Evolutionary conservation across 2,329 filamentous ascomycete genomes (phyloP).

Genomic region (Cladosporium phlei): DNA sequence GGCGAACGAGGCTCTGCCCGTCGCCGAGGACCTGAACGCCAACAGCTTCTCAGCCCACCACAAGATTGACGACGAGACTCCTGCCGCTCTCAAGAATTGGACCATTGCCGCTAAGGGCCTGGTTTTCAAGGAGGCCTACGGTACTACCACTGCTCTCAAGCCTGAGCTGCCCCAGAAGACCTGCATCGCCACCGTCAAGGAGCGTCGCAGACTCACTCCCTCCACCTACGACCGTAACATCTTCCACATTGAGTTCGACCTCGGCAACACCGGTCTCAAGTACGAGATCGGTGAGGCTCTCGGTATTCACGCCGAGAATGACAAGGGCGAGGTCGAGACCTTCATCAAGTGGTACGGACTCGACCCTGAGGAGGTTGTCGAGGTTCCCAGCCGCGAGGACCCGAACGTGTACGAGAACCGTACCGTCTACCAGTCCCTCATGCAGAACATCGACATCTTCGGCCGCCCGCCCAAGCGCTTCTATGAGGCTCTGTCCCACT

Average conservation of each 20-base stretch:
- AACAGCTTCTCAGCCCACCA: constrained; percentile 81
- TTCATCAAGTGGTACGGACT: constrained; percentile 92
- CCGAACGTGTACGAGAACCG: constrained; percentile 70
- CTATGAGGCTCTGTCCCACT: constrained; percentile 87
- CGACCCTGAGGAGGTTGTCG: constrained; percentile 76
- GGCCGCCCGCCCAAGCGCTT: constrained; percentile 96
- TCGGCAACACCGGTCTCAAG: constrained; percentile 82
- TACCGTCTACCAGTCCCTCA: constrained; percentile 84
- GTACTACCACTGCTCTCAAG: constrained; percentile 66
- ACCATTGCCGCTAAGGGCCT: constrained; percentile 80
- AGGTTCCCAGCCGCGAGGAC: constrained; percentile 82
- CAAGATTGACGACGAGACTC: constrained; percentile 66
- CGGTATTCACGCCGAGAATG: constrained; percentile 93
- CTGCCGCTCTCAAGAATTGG: constrained; percentile 69
- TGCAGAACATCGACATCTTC: constrained; percentile 94
- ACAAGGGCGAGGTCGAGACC: constrained; percentile 67
- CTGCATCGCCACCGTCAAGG: constrained; percentile 81
- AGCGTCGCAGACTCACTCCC: constrained; percentile 90
- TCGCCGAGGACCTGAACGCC: constrained; percentile 62
- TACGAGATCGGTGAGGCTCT: constrained; percentile 98
- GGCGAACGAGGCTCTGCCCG: constrained; percentile 45
- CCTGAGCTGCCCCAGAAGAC: constrained; percentile 86
- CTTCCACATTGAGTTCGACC: constrained; percentile 99
- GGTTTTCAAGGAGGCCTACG: constrained; percentile 90
- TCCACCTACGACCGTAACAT: constrained; percentile 92